Evolutionary conservation across 805 yeast species (phyloP), one percentile per base, ranked within the genome.

Genomic region (Scheffersomyces lignosus): DNA sequence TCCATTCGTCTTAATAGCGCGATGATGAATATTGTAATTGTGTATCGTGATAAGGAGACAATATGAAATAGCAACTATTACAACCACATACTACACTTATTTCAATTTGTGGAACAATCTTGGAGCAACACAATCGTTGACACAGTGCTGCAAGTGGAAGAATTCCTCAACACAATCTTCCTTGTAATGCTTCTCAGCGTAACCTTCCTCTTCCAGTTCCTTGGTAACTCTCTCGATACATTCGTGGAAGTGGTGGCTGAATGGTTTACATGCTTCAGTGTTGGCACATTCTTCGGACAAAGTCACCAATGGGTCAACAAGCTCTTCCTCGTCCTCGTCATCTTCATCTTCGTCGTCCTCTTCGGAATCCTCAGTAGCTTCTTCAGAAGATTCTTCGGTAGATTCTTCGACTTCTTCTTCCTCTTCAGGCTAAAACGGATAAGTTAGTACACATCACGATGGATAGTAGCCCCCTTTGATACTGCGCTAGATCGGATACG

Each of bases 91-190:
- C n/a, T n/a, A n/a, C n/a, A n/a, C n/a, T 66, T 80, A 89, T 69
- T 87, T 87, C 70, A 89, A 80, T 71, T 83, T 86, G 74, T 78
- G 71, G 75, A 90, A 87, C 65, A 90, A 74, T 66, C 80, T 83
- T 69, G 96, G 96, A 46, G 95, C 88, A 62, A 83, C 88, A 73
- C 95, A 81, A 63, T 87, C 93, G 69, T 87, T 88, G 56, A 90
- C 53, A 73, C 95, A 87, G 69, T 91, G 97, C 66, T 88, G 88
- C 64, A 90, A 76, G 71, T 93, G 98, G 88, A 91, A 91, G 54
- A 86, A 91, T 71, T 91, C 99, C 71, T 91, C 98, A 45, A 91
- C 84, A 77, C 99, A 91, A 71, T 91, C 97, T 75, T 91, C 99
- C 71, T 91, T 91, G 76, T 87, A 75, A 8, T 74, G 81, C 55